Base-by-base conservation (phyloP, 2,329 filamentous ascomycete genomes). In the Grosmannia penicillata region DNA sequence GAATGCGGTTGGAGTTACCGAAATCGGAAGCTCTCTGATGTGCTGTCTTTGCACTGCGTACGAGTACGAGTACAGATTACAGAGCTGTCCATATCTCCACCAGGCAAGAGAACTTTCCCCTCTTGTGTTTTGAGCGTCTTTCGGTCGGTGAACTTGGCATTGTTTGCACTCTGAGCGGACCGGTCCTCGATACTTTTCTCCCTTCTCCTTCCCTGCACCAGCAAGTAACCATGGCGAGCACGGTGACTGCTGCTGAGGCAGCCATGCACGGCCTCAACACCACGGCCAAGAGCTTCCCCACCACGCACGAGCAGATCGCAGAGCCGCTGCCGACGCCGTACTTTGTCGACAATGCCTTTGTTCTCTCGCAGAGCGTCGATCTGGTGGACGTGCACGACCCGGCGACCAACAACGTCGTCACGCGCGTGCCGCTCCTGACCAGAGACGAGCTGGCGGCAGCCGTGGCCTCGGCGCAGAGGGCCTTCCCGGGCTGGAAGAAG, bases 361-460 rank as follows among this genome's bases (percentile, higher is more conserved):
- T 78, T 38, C 59, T 69, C 35, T 86, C 81, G 15, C 59, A 68
- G 50, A 66, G 82, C 22, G 68, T 73, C 42, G 64, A 77, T 60
- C 85, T 76, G 68, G 84, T 87, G 56, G 80, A 86, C 51, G 63
- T 89, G 45, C 65, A 82, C 58, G 82, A 89, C 59, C 82, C 82
- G 17, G 82, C 82, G 36, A 89, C 82, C 50, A 87, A 87, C 65
- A 81, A 85, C 59, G 70, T 87, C 47, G 78, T 89, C 45, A 89
- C 82, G n/a, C 73, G 82, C 37, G 82, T 89, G 18, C 82, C 82
- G 15, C 80, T 87, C 61, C 82, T 76, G 60, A 87, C 82, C n/a
- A 72, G 81, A 53, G 75, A 63, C 41, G 82, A 89, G 65, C 72
- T 89, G 51, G 70, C 70, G 56, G 79, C 79, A n/a, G 79, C 77